Percentiles rank a stretch among this genome's conserved stretches.
Evolutionary conservation across 352 stramenopile genomes (phyloP).

Genomic region (Thalassiosira allenii): DNA sequence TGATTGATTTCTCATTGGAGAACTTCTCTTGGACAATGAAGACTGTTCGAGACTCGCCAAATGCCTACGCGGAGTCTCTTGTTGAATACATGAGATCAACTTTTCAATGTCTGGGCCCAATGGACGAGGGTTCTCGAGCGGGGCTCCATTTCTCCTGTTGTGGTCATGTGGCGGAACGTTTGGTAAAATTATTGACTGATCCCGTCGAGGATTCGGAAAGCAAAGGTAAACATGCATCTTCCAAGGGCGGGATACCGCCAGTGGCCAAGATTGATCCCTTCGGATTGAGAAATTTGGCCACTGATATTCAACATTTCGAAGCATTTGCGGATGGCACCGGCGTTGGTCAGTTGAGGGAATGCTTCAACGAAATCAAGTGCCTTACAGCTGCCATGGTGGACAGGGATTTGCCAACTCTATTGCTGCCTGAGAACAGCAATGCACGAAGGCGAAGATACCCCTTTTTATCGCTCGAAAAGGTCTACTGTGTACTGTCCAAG

Average conservation of each 20-base stretch:
- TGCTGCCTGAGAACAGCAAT: conserved; percentile 74
- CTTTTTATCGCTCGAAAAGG: conserved; percentile 83
- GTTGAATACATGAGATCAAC: conserved; percentile 83
- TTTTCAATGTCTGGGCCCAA: conserved; percentile 81
- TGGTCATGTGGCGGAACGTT: conserved; percentile 81
- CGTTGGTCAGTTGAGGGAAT: conserved; percentile 82
- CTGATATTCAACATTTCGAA: conserved; percentile 83
- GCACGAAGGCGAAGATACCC: conserved; percentile 81
- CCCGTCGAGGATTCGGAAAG: conserved; percentile 53
- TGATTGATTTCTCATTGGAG: conserved; percentile 83
- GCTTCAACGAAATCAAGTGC: conserved; percentile 84
- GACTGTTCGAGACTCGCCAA: conserved; percentile 74
- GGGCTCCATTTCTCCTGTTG: conserved; percentile 86
- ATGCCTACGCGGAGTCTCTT: conserved; percentile 82
- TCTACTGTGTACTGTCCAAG: conserved; percentile 83
- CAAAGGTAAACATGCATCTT: conserved; percentile 26
- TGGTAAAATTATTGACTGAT: conserved; percentile 80
- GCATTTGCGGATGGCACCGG: conserved; percentile 79
- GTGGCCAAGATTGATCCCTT: conserved; percentile 84
- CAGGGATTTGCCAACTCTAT: conserved; percentile 74
- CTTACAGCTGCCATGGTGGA: conserved; percentile 81
- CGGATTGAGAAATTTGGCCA: conserved; percentile 82
- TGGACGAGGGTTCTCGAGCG: conserved; percentile 83
- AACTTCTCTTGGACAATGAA: conserved; percentile 85
- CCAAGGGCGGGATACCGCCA: conserved; percentile 60